Conservation (phyloP, 2,329 filamentous ascomycete genomes). For the Xylariaceae sp. region DNA sequence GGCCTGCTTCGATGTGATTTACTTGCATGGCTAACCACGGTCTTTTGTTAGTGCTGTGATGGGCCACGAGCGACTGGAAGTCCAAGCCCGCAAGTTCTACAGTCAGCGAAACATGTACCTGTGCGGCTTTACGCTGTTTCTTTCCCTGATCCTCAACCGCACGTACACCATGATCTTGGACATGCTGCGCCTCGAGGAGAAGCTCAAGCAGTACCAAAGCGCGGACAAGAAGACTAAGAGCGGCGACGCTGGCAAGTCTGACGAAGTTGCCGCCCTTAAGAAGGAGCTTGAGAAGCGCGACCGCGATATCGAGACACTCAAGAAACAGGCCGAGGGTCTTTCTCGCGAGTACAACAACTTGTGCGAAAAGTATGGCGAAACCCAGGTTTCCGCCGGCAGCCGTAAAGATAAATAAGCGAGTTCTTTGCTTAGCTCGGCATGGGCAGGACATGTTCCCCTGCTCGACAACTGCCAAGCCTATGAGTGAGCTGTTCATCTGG, state of each 20-base stretch:
- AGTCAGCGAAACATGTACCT: constrained; percentile 99
- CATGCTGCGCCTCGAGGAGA: constrained; percentile 84
- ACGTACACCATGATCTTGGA: constrained; percentile 98
- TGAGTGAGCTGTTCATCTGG: constrained; percentile 1
- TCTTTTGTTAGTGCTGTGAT: constrained; percentile 54
- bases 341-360: constrained; percentile 80
- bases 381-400: constrained; percentile 44
- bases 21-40: background rate
- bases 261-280: constrained; percentile 65
- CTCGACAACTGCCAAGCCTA: background rate
- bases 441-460: background rate
- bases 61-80: constrained; percentile 93
- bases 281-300: constrained; percentile 74
- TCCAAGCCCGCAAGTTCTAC: constrained; percentile 99
- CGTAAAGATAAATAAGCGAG: constrained; percentile 53
- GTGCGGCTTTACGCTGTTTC: constrained; percentile 97
- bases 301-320: constrained; percentile 75
- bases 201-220: constrained; percentile 77
- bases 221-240: constrained; percentile 56
- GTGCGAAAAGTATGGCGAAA: constrained; percentile 70
- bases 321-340: constrained; percentile 86
- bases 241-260: constrained; percentile 65
- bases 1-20: constrained; percentile 13
- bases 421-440: background rate
- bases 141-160: constrained; percentile 97